These are phyloP conservation scores for Geum urbanum DNA, from an alignment of 306 rosid genomes.

Conservation along the genomic window DNA sequence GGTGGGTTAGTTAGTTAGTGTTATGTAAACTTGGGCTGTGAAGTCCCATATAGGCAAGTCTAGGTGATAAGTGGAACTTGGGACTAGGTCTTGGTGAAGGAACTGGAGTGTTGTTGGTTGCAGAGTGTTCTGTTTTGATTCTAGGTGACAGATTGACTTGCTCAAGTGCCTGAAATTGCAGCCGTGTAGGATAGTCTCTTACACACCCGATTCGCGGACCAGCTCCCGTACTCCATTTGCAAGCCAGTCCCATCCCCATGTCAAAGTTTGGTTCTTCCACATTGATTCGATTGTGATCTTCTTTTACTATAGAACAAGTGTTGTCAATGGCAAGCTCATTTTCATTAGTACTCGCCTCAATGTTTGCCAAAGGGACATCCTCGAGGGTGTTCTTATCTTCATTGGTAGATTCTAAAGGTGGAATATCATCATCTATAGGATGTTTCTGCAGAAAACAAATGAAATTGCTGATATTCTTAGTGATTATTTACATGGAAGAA, in stretches of 20 bases:
- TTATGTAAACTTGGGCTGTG: slow-evolving; percentile 45
- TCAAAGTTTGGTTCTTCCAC: slow-evolving; percentile 23
- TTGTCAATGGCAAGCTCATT: slow-evolving; percentile 16
- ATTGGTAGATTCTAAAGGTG: slow-evolving; percentile 22
- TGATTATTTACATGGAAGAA: not conserved
- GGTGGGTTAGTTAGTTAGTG: too few relatives aligned
- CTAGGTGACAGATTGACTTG: slow-evolving; percentile 66
- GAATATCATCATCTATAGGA: slow-evolving; percentile 68
- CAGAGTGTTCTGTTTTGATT: slow-evolving; percentile 25
- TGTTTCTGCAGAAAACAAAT: slow-evolving; percentile 38
- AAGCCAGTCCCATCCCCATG: slow-evolving; percentile 30
- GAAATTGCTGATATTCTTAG: not conserved
- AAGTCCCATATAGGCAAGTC: slow-evolving; percentile 50
- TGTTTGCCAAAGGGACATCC: not conserved
- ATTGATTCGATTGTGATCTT: slow-evolving; percentile 15
- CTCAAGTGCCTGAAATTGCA: slow-evolving; percentile 67
- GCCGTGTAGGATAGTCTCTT: slow-evolving; percentile 61
- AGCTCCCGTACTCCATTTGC: slow-evolving; percentile 59
- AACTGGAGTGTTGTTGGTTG: slow-evolving; percentile 32
- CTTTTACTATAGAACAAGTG: slow-evolving; percentile 17
- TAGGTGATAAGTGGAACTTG: slow-evolving; percentile 60
- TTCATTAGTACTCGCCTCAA: not conserved
- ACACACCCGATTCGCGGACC: slow-evolving; percentile 62
- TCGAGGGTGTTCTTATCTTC: slow-evolving; percentile 4
- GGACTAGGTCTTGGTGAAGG: slow-evolving; percentile 82